Percentiles rank a stretch among this genome's conserved stretches.
Evolutionary conservation across 2,329 filamentous ascomycete genomes (phyloP).

Genomic region (Fusarium mundagurra): DNA sequence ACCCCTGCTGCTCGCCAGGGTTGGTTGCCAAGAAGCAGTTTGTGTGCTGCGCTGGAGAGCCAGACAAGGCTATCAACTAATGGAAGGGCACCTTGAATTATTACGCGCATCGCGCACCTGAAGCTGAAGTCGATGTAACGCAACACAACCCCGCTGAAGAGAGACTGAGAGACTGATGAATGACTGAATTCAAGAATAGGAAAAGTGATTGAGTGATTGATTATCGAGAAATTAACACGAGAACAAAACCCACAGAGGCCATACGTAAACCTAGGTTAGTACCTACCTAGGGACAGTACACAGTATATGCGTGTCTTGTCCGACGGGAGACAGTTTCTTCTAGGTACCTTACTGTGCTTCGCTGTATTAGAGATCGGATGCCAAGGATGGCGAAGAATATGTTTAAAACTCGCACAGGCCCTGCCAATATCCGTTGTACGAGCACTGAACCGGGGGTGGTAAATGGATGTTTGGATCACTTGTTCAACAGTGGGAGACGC

Average conservation of each 20-base stretch:
- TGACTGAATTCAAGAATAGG: slow-evolving; percentile 1
- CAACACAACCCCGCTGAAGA: slow-evolving; percentile 33
- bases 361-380: slow-evolving; percentile 41
- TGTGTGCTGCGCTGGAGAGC: not conserved
- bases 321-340: slow-evolving; percentile 11
- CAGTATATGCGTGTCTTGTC: not conserved
- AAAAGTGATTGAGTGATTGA: slow-evolving; percentile 1
- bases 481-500: slow-evolving; percentile 34
- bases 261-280: not conserved
- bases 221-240: not conserved
- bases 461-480: slow-evolving; percentile 28
- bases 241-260: not conserved
- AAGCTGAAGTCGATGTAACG: slow-evolving; percentile 45
- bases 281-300: not conserved
- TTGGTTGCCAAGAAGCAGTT: slow-evolving; percentile 9
- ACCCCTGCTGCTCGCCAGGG: slow-evolving; percentile 21
- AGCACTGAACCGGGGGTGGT: slow-evolving; percentile 1
- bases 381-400: slow-evolving; percentile 34
- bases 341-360: not conserved
- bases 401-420: slow-evolving; percentile 33
- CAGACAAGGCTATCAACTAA: slow-evolving; percentile 10
- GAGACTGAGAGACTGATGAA: not conserved
- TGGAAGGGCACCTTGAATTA: not conserved
- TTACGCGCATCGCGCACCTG: slow-evolving; percentile 37
- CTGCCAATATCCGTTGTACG: slow-evolving; percentile 21